phyloP scores from a whole-genome alignment of 1,284 basidiomycete genomes.

The Sporisorium iseilematis-ciliati region DNA sequence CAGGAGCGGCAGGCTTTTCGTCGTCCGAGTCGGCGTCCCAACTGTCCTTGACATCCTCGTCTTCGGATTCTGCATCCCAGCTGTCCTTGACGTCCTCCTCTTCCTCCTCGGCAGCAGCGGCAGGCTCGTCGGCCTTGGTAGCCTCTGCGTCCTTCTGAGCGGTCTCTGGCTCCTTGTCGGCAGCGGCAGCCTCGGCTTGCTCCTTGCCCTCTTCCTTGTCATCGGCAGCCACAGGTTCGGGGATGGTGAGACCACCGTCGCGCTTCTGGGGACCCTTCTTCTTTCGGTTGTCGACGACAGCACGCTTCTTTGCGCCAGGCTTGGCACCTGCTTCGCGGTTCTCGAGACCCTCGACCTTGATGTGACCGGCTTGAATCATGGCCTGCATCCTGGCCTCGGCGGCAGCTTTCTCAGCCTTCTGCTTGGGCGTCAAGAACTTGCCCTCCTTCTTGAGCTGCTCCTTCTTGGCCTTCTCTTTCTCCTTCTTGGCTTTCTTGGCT shows the following conservation, averaged over 20 bases:
- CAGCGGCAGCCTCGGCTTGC: conserved; percentile 18
- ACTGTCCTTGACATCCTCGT: conserved; percentile 70
- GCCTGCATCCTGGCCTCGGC: conserved; percentile 93
- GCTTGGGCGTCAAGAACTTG: conserved; percentile 75
- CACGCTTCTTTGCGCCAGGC: conserved; percentile 72
- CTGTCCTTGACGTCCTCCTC: conserved; percentile 55
- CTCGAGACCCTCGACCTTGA: conserved; percentile 86
- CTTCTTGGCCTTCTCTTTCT: conserved; percentile 66
- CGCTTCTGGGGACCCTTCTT: conserved; percentile 78
- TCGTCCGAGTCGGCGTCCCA: conserved; percentile 76
- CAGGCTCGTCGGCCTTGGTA: conserved; percentile 66
- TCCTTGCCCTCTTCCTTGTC: conserved; percentile 19
- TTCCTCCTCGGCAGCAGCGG: conserved; percentile 63
- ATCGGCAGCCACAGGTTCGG: conserved; percentile 42
- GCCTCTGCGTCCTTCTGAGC: conserved; percentile 53
- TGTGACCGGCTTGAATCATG: conserved; percentile 83
- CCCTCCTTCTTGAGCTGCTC: conserved; percentile 69
- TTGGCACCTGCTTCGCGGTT: conserved; percentile 71
- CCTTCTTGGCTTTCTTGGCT: conserved; percentile 64
- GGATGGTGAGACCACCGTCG: conserved; percentile 51
- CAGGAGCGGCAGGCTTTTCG: conserved; percentile 54
- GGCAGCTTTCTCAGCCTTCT: conserved; percentile 91
- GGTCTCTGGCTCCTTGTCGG: conserved; percentile 41
- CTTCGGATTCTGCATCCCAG: conserved; percentile 49
- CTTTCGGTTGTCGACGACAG: conserved; percentile 83